These are phyloP conservation scores for Stephanodiscus triporus DNA, from an alignment of 108 stramenopile genomes.

Conservation along the genomic window DNA sequence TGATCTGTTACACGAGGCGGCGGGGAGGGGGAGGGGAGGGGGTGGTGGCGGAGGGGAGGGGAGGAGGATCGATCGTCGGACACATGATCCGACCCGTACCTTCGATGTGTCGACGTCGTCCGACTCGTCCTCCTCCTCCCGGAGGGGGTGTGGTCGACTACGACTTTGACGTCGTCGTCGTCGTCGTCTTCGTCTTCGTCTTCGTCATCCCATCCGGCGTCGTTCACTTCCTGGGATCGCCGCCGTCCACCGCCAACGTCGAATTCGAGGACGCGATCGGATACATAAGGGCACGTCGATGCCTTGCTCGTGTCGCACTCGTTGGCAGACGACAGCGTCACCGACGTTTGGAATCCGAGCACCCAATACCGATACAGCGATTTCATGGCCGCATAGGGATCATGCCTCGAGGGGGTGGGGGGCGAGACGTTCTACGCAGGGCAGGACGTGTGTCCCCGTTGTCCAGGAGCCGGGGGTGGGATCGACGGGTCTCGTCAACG, in stretches of 20 bases:
- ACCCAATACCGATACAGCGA: constrained; percentile 31
- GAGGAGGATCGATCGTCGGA: background rate
- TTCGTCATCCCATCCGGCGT: too few relatives aligned
- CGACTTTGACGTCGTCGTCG: too few relatives aligned
- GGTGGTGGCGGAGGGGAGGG: background rate
- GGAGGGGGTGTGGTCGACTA: too few relatives aligned
- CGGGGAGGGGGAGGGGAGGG: background rate
- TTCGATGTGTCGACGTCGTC: too few relatives aligned
- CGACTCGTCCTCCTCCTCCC: too few relatives aligned
- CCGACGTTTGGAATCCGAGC: constrained; percentile 25
- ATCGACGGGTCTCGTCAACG: constrained; percentile 20
- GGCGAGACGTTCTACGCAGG: constrained; percentile 36
- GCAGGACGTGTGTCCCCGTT: constrained; percentile 9
- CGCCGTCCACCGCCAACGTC: constrained; percentile 16
- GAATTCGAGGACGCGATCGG: constrained; percentile 37
- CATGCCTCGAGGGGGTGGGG: constrained; percentile 29
- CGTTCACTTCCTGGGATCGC: too few relatives aligned
- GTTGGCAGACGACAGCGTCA: constrained; percentile 19
- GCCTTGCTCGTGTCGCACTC: constrained; percentile 11
- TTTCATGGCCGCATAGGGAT: constrained; percentile 23
- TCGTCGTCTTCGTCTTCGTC: too few relatives aligned
- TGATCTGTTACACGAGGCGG: constrained; percentile 14
- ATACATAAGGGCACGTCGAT: constrained; percentile 14
- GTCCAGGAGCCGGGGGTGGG: constrained; percentile 5
- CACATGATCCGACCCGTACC: constrained; percentile 18